phyloP scores from a whole-genome alignment of 176 grass and related monocot genomes.

The Cymbopogon citratus region DNA sequence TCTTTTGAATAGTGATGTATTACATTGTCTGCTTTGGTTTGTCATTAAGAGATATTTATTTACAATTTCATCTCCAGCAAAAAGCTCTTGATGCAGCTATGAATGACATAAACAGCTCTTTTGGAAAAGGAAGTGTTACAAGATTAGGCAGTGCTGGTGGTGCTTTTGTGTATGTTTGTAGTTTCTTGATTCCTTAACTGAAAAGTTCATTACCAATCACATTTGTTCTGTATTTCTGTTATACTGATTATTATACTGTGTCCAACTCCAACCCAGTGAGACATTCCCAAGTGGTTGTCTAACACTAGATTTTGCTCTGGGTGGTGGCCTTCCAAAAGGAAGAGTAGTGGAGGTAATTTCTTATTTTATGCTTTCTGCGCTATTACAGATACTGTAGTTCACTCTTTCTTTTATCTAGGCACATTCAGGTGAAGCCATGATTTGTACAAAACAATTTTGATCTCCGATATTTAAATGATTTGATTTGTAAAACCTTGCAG shows the following conservation, averaged over 20 bases:
- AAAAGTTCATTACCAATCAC: background rate
- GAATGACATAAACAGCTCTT: conserved; percentile 97
- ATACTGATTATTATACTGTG: conserved; percentile 13
- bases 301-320: conserved; percentile 95
- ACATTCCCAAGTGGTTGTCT: conserved; percentile 96
- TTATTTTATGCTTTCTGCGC: background rate
- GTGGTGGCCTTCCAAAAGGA: conserved; percentile 93
- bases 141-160: conserved; percentile 93
- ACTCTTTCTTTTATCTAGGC: conserved; percentile 20
- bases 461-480: background rate
- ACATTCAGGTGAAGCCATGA: background rate
- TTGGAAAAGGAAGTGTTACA: conserved; percentile 97
- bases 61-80: conserved; percentile 54
- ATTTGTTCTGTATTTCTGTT: background rate
- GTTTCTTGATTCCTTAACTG: background rate
- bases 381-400: background rate
- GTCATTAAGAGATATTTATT: conserved; percentile 15
- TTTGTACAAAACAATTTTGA: background rate
- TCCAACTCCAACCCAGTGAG: conserved; percentile 48
- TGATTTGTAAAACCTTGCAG: conserved; percentile 31
- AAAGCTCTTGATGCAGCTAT: conserved; percentile 92
- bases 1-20: conserved; percentile 2
- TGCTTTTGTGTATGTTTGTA: conserved; percentile 74
- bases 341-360: conserved; percentile 89
- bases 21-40: conserved; percentile 10